A percentile compares a stretch with the other conserved stretches of the same genome.
Evolutionary conservation across 2,329 filamentous ascomycete species (phyloP).

Genomic region (Thermochaetoides dissita): DNA sequence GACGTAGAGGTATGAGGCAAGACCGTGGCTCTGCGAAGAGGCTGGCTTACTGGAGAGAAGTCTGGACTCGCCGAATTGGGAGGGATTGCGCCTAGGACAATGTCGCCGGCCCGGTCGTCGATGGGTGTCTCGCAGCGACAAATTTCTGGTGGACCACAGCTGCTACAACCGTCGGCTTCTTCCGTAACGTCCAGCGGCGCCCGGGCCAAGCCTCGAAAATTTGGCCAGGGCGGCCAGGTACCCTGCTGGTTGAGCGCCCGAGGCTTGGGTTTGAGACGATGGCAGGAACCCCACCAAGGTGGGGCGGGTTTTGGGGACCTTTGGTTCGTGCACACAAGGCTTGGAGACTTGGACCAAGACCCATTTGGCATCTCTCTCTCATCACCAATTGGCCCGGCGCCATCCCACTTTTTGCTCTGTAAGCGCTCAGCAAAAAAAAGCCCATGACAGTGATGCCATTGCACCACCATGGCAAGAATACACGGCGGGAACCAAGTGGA

Average conservation of each 20-base stretch:
- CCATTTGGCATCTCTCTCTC: neutral
- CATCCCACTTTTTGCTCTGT: conserved; percentile 9
- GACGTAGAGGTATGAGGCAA: too few relatives aligned
- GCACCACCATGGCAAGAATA: conserved; percentile 1
- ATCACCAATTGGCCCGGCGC: conserved; percentile 7
- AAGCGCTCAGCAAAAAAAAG: conserved; percentile 12
- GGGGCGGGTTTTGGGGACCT: too few relatives aligned
- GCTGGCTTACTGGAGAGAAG: neutral
- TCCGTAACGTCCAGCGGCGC: conserved; percentile 3
- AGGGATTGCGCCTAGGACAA: neutral
- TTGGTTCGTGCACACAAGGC: neutral
- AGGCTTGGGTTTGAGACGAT: too few relatives aligned
- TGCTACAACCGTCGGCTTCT: conserved; percentile 6
- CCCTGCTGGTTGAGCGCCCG: too few relatives aligned
- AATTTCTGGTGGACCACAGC: conserved; percentile 5
- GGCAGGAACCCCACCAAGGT: too few relatives aligned
- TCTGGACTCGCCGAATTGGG: neutral
- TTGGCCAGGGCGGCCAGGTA: conserved; percentile 4
- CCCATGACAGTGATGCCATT: conserved; percentile 1
- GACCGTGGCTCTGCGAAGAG: too few relatives aligned
- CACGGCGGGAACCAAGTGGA: too few relatives aligned
- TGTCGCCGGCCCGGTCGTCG: conserved; percentile 3
- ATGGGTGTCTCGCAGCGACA: neutral
- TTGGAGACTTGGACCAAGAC: neutral
- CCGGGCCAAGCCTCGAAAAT: conserved; percentile 2